These are phyloP conservation scores for Corymbia maculata DNA, from an alignment of 345 rosid genomes.

Conservation along the genomic window DNA sequence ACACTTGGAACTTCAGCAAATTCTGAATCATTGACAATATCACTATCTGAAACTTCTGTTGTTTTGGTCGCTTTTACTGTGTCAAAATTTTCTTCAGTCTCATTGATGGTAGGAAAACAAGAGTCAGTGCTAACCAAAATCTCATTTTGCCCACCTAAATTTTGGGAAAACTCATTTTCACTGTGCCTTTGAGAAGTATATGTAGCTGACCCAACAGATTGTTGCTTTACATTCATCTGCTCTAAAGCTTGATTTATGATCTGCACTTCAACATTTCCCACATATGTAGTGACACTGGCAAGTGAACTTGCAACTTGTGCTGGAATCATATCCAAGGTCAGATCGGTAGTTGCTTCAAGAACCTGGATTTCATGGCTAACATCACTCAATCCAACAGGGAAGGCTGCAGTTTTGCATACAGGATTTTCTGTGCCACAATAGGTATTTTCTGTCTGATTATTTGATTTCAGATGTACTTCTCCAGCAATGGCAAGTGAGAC, in stretches of 20 bases:
- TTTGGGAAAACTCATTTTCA: neutral
- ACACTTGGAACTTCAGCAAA: neutral
- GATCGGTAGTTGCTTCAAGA: conserved; percentile 14
- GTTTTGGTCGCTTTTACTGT: neutral
- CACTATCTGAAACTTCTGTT: neutral
- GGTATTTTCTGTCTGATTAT: neutral
- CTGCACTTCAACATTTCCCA: conserved; percentile 6
- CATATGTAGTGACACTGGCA: conserved; percentile 5
- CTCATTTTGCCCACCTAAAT: neutral
- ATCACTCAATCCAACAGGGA: conserved; percentile 5
- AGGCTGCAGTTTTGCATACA: neutral
- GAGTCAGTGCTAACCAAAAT: neutral
- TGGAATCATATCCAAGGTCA: conserved; percentile 12
- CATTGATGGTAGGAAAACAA: neutral
- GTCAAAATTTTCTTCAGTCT: neutral
- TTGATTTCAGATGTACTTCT: conserved; percentile 1
- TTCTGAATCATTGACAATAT: neutral
- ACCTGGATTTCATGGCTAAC: conserved; percentile 19
- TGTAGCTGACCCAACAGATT: conserved; percentile 2
- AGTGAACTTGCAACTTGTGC: conserved; percentile 10
- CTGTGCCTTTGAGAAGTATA: neutral
- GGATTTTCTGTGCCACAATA: neutral
- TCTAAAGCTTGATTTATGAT: conserved; percentile 8
- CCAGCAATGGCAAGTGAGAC: conserved; percentile 8
- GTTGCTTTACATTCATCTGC: conserved; percentile 5